A percentile compares a stretch with the other conserved stretches of the same genome.
These are phyloP conservation scores for Parachaetomium inaequale DNA, from an alignment of 495 filamentous ascomycete species.

Conservation along the genomic window DNA sequence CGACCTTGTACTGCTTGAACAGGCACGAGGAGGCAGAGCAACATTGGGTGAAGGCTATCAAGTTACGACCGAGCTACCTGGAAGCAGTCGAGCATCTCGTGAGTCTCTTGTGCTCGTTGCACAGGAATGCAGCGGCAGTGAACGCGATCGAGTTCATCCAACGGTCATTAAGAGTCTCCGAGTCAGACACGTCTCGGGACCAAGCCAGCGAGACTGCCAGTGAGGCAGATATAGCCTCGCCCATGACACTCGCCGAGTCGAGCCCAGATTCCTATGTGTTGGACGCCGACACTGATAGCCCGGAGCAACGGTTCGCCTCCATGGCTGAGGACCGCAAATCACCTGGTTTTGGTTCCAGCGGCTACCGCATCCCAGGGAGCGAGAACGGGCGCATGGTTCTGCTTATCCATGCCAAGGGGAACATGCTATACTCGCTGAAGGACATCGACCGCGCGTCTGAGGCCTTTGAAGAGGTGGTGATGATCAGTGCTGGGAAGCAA, in stretches of 20 bases:
- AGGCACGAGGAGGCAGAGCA: conserved; percentile 79
- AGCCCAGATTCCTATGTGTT: conserved; percentile 24
- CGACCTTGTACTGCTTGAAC: conserved; percentile 78
- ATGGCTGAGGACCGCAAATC: conserved; percentile 48
- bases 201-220: conserved; percentile 23
- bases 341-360: conserved; percentile 73
- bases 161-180: conserved; percentile 56
- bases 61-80: conserved; percentile 81
- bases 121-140: conserved; percentile 81
- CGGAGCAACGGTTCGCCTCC: conserved; percentile 20
- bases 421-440: conserved; percentile 91
- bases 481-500: conserved; percentile 76
- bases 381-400: conserved; percentile 94
- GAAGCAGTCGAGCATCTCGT: conserved; percentile 97
- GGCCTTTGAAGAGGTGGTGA: conserved; percentile 92
- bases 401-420: conserved; percentile 93
- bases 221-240: conserved; percentile 25
- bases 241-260: conserved; percentile 16
- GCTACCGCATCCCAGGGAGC: conserved; percentile 77
- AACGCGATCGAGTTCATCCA: conserved; percentile 90
- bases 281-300: conserved; percentile 28
- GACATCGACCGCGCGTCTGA: conserved; percentile 79
- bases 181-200: conserved; percentile 10
- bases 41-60: conserved; percentile 82
- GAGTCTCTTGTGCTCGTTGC: conserved; percentile 75